Percentiles rank a stretch among this genome's conserved stretches.
Conservation (phyloP, 345 rosid species). For the Xanthoceras sorbifolium region DNA sequence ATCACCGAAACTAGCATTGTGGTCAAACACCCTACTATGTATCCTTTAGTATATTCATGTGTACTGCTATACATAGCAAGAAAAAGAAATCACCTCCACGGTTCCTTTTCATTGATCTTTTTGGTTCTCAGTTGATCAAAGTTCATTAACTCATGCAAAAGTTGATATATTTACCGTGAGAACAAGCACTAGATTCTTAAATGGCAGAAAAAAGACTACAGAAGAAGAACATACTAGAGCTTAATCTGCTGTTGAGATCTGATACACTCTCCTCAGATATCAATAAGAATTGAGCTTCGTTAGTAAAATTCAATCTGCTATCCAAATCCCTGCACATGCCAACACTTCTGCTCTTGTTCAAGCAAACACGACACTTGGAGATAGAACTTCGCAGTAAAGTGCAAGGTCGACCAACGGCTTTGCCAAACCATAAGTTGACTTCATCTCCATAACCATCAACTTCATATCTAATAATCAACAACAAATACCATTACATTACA, state of each 20-base stretch:
- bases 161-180: background rate
- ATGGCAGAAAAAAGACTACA: background rate
- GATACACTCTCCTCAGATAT: conserved; percentile 82
- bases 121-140: background rate
- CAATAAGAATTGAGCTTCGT: conserved; percentile 90
- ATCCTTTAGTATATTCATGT: background rate
- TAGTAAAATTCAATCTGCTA: conserved; percentile 67
- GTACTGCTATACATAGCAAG: background rate
- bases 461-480: conserved; percentile 50
- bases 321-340: conserved; percentile 65
- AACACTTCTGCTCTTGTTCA: conserved; percentile 39
- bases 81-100: background rate
- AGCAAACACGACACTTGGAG: conserved; percentile 34
- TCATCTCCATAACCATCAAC: conserved; percentile 50
- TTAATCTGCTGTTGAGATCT: conserved; percentile 67
- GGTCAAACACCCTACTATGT: background rate
- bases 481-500: background rate
- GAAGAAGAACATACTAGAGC: conserved; percentile 46
- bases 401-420: conserved; percentile 77
- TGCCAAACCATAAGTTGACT: conserved; percentile 74
- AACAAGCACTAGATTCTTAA: background rate
- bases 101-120: background rate
- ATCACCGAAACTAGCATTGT: background rate
- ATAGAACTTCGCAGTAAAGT: conserved; percentile 50
- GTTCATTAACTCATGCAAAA: background rate